phyloP scores from a whole-genome alignment of 2,329 filamentous ascomycete genomes.

The Curvularia lunata region DNA sequence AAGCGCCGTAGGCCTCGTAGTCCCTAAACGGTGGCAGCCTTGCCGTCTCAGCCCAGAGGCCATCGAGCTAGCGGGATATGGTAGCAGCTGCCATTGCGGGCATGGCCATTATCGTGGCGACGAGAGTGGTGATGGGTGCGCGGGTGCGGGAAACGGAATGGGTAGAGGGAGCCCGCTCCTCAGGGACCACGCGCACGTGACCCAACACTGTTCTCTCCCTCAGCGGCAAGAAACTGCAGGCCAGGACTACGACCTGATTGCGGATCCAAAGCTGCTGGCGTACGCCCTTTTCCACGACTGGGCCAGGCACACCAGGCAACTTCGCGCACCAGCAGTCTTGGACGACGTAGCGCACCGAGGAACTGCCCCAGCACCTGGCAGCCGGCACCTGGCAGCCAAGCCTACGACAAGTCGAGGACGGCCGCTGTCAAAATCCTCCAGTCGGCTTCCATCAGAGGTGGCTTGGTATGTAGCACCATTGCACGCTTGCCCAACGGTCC shows the following conservation, averaged over 20 bases:
- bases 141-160: neutral
- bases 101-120: conserved; percentile 10
- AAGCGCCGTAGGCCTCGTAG: conserved; percentile 47
- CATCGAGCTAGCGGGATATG: conserved; percentile 22
- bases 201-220: neutral
- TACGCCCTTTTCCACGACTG: neutral
- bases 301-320: neutral
- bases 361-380: neutral
- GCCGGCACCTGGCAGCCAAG: conserved; percentile 1
- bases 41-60: conserved; percentile 40
- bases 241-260: neutral
- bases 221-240: neutral
- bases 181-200: conserved; percentile 9
- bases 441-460: neutral
- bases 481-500: neutral
- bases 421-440: conserved; percentile 13
- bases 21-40: conserved; percentile 27
- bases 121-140: conserved; percentile 6
- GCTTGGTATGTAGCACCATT: conserved; percentile 5
- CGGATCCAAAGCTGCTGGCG: too few species aligned
- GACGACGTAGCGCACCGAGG: conserved; percentile 1
- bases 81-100: conserved; percentile 13
- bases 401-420: conserved; percentile 3
- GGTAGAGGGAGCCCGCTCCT: neutral
- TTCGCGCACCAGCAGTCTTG: neutral